Conservation (phyloP, 257 asterid species). For the Gentiana straminea region DNA sequence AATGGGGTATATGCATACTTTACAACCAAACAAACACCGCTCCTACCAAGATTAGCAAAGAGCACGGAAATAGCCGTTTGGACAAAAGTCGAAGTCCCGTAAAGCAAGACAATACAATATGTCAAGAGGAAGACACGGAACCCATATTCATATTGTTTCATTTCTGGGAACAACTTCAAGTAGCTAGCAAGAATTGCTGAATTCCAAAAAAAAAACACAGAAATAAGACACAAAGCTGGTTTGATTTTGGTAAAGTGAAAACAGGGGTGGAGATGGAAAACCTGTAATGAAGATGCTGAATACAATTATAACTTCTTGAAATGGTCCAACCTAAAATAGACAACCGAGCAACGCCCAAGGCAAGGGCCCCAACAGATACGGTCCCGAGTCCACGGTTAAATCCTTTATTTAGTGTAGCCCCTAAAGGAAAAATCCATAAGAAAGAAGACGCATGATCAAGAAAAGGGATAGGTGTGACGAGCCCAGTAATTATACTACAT, state of each 20-base stretch:
- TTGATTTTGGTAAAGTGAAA: no score
- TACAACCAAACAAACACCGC: constrained; percentile 63
- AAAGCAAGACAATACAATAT: constrained; percentile 67
- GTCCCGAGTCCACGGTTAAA: constrained; percentile 42
- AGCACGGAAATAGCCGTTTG: constrained; percentile 63
- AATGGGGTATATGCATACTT: constrained; percentile 70
- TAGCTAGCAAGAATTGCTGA: constrained; percentile 45
- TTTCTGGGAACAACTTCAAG: constrained; percentile 63
- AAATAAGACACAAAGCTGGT: no score
- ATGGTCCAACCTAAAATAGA: constrained; percentile 36
- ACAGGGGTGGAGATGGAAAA: neutral
- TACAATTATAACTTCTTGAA: constrained; percentile 52
- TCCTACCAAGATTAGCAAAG: constrained; percentile 72
- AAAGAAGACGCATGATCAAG: no score
- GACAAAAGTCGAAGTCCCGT: constrained; percentile 52
- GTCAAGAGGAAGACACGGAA: constrained; percentile 85
- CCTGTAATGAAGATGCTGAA: constrained; percentile 76
- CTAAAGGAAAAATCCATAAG: no score
- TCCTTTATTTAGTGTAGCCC: constrained; percentile 17
- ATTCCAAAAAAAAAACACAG: neutral
- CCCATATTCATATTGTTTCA: constrained; percentile 92
- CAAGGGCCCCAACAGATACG: constrained; percentile 35
- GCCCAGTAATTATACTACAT: no score
- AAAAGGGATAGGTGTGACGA: no score
- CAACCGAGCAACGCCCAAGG: constrained; percentile 32